These are phyloP conservation scores for Brettanomyces nanus DNA, from an alignment of 805 yeast genomes.

Conservation along the genomic window DNA sequence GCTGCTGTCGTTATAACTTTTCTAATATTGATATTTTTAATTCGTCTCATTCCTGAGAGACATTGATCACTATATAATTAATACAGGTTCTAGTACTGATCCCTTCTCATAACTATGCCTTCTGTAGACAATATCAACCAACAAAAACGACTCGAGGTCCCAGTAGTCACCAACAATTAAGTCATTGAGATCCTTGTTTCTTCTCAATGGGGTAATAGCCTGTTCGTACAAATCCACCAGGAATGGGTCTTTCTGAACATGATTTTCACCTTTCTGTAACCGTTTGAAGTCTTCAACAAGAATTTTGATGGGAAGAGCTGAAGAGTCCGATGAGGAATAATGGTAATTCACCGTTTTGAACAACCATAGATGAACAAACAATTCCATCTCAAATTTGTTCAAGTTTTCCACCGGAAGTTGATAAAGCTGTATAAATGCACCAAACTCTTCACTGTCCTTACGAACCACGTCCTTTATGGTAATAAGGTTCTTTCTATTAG, in stretches of 20 bases:
- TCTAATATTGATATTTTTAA: conserved; percentile 19
- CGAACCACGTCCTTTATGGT: conserved; percentile 20
- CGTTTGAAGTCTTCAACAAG: conserved; percentile 9
- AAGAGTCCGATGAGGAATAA: neutral
- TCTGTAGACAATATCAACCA: conserved; percentile 8
- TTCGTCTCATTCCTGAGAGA: conserved; percentile 27
- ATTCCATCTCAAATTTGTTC: conserved; percentile 13
- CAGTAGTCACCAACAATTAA: conserved; percentile 11
- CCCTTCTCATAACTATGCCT: conserved; percentile 22
- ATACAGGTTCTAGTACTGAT: conserved; percentile 15
- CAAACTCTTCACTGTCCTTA: conserved; percentile 12
- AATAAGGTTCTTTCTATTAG: conserved; percentile 18
- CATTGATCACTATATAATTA: conserved; percentile 27
- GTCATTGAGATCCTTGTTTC: neutral
- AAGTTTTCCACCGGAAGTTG: conserved; percentile 5
- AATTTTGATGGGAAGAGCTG: conserved; percentile 9
- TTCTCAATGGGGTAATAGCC: conserved; percentile 1
- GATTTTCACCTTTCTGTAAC: neutral
- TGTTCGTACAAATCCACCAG: conserved; percentile 7
- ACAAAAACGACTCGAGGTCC: conserved; percentile 12
- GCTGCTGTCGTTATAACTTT: conserved; percentile 18
- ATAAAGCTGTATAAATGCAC: conserved; percentile 7
- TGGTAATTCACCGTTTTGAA: conserved; percentile 9
- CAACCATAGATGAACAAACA: conserved; percentile 19
- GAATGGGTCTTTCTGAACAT: conserved; percentile 4